A percentile compares a stretch with the other conserved stretches of the same genome.
These are phyloP conservation scores for Termitomyces sp. DNA, from an alignment of 768 basidiomycete genomes.

Conservation along the genomic window DNA sequence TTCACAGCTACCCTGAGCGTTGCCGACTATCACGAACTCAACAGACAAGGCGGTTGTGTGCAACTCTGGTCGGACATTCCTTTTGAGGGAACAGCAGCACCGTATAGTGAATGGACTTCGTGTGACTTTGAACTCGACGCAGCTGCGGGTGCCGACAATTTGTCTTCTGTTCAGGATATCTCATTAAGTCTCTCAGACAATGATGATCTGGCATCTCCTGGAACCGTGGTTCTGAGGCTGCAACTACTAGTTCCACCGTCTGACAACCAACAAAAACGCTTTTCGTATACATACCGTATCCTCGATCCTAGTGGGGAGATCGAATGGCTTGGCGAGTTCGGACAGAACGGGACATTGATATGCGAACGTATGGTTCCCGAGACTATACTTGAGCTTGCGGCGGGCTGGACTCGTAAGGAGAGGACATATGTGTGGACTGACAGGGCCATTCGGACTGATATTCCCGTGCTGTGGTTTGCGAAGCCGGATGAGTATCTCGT, in stretches of 20 bases:
- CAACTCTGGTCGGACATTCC: conserved; percentile 44
- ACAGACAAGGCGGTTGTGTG: conserved; percentile 26
- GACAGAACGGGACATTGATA: conserved; percentile 39
- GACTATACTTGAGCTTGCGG: conserved; percentile 18
- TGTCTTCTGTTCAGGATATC: neutral
- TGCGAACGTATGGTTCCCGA: conserved; percentile 19
- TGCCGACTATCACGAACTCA: conserved; percentile 28
- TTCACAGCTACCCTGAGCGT: conserved; percentile 32
- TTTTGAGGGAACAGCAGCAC: conserved; percentile 7
- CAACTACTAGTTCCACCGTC: conserved; percentile 9
- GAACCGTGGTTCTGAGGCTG: conserved; percentile 11
- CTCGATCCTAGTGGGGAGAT: conserved; percentile 38
- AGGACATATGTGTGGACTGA: conserved; percentile 2
- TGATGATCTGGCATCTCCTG: neutral
- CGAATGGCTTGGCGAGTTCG: conserved; percentile 44
- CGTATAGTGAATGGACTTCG: conserved; percentile 29
- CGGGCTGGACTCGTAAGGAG: conserved; percentile 16
- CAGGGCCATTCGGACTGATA: neutral
- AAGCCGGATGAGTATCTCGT: conserved; percentile 20
- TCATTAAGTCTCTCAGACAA: neutral
- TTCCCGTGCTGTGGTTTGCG: conserved; percentile 14
- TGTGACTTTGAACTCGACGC: conserved; percentile 25
- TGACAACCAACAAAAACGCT: conserved; percentile 10
- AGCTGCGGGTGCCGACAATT: neutral
- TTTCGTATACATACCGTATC: conserved; percentile 49